Base-by-base conservation (phyloP, 2,329 filamentous ascomycete genomes). In the Alternaria novae-zelandiae region DNA sequence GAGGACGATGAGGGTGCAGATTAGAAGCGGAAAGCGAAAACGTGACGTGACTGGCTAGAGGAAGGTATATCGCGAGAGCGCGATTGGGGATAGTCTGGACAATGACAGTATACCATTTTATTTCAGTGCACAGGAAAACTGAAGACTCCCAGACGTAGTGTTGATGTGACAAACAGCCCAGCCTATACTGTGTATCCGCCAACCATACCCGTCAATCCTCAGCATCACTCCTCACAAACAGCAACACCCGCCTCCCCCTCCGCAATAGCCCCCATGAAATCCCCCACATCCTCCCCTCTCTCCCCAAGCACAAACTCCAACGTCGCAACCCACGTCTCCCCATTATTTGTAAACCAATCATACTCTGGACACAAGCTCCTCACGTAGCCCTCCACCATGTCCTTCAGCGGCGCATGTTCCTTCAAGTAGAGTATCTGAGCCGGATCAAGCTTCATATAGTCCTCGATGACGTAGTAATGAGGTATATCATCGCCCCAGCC, bases 211-310 rank as follows among this genome's bases (percentile, higher is more conserved):
- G n/a, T n/a, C n/a, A n/a, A 17, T 1, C 21, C 30, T 1, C 23
- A 25, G 4, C 21, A 3, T 28, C 46, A 53, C 46, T 54, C 47
- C 50, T 44, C 54, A 26, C 30, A 7, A 12, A 81, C 64, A 51
- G 78, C 82, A 64, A 97, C 78, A 82, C 97, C 66, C 88, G 92
- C 70, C 88, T 92, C 81, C 82, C 96, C 63, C 84, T 91, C 74
- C 87, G 89, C 75, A 88, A 90, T 59, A 84, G 91, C 65, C 81
- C 88, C 49, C 85, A 89, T 74, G 88, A 97, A 74, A 47, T 83
- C 84, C 32, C 79, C 80, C 7, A 84, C 74, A 66, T 87, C 83
- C 49, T 84, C 82, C 1, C 86, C 86, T 9, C 88, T 75, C 74
- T 89, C 85, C 57, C 79, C 81, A 62, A 89, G 72, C 45, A 90